Percentiles rank a stretch among this genome's conserved stretches.
phyloP scores from a whole-genome alignment of 2,329 filamentous ascomycete genomes.

The Cladosporium phlei region DNA sequence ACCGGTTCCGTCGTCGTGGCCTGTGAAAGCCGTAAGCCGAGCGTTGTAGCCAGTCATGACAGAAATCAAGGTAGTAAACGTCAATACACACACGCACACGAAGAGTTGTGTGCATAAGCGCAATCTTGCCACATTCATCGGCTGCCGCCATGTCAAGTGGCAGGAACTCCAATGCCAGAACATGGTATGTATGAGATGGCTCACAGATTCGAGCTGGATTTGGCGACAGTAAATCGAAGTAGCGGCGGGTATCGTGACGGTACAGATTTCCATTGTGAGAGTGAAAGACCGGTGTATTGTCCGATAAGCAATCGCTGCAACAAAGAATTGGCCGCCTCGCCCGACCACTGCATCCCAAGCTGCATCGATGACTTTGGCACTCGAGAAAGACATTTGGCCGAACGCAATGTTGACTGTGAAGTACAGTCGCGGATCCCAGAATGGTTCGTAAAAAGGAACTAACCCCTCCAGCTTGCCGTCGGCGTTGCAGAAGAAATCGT shows the following conservation, averaged over 20 bases:
- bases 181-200: neutral
- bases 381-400: conserved; percentile 13
- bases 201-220: neutral
- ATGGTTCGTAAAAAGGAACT: neutral
- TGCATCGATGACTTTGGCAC: conserved; percentile 18
- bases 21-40: neutral
- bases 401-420: conserved; percentile 15
- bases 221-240: neutral
- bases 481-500: conserved; percentile 4
- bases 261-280: neutral
- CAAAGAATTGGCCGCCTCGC: conserved; percentile 14
- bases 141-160: neutral
- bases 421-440: conserved; percentile 15
- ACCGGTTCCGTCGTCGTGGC: neutral
- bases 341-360: conserved; percentile 17
- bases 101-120: neutral
- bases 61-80: neutral
- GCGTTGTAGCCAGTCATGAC: conserved; percentile 5
- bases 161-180: neutral
- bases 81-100: neutral
- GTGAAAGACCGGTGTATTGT: neutral
- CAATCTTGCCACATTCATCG: neutral
- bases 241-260: neutral
- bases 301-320: conserved; percentile 5
- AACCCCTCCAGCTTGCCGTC: conserved; percentile 6